A percentile compares a stretch with the other conserved stretches of the same genome.
These are phyloP conservation scores for Ceratobasidium theobromae DNA, from an alignment of 1,284 basidiomycete species.

Conservation along the genomic window DNA sequence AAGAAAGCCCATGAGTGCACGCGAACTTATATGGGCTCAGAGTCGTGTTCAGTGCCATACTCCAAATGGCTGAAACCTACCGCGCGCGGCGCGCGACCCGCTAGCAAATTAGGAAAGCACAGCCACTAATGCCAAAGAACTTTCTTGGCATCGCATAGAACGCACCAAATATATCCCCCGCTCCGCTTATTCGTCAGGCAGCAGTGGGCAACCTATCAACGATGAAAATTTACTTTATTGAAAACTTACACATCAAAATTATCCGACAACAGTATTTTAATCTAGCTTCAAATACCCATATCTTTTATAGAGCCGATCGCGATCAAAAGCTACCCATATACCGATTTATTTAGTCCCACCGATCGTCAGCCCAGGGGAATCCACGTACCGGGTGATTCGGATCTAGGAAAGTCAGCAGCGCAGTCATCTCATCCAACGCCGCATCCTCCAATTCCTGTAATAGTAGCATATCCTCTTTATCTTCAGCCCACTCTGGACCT, in stretches of 20 bases:
- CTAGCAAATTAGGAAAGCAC: not conserved
- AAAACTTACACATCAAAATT: not conserved
- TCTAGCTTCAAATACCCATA: slow-evolving; percentile 49
- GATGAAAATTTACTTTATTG: not conserved
- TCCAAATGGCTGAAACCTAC: not conserved
- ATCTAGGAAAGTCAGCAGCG: slow-evolving; percentile 58
- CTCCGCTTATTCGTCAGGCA: not conserved
- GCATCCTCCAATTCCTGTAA: slow-evolving; percentile 75
- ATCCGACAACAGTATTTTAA: not conserved
- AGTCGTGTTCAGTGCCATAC: not conserved
- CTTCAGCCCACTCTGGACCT: slow-evolving; percentile 49
- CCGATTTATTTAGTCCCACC: not conserved
- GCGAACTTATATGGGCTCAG: too few species aligned
- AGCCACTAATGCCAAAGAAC: not conserved
- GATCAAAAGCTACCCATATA: slow-evolving; percentile 50
- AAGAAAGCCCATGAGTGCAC: too few species aligned
- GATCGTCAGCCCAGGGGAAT: too few species aligned
- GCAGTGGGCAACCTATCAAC: not conserved
- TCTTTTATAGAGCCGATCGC: slow-evolving; percentile 70
- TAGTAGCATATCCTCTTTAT: slow-evolving; percentile 67
- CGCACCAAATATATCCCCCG: not conserved
- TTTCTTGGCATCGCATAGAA: not conserved
- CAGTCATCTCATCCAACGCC: slow-evolving; percentile 70
- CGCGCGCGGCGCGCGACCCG: not conserved
- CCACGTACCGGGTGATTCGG: slow-evolving; percentile 49